Percentiles rank a stretch among this genome's conserved stretches.
These are phyloP conservation scores for Metschnikowia cubensis DNA, from an alignment of 805 yeast species.

Conservation along the genomic window DNA sequence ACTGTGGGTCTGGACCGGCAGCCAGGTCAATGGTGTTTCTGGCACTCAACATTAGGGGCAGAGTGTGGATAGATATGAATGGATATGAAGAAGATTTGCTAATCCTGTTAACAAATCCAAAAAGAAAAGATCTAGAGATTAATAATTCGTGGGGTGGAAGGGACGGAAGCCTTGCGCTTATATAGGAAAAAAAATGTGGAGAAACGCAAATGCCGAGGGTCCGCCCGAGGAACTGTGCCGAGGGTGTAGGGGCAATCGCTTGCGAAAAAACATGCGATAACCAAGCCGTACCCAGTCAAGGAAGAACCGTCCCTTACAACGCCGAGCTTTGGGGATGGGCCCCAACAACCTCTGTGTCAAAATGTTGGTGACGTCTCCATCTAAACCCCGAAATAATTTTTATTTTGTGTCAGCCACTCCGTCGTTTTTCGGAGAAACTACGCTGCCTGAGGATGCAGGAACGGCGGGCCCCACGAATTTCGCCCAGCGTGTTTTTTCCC, in stretches of 20 bases:
- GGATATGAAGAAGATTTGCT: background rate
- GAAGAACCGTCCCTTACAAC: background rate
- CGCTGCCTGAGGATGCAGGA: too few species aligned
- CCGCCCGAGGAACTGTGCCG: conserved; percentile 1
- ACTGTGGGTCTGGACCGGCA: conserved; percentile 23
- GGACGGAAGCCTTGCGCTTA: conserved; percentile 1
- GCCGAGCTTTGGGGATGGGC: too few species aligned
- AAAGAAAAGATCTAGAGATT: background rate
- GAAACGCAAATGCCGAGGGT: conserved; percentile 5
- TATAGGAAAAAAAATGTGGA: conserved; percentile 5
- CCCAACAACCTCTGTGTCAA: too few species aligned
- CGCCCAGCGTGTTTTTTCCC: too few species aligned
- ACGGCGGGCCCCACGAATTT: too few species aligned
- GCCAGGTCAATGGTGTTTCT: conserved; percentile 18
- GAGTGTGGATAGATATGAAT: background rate
- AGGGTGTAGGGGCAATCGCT: conserved; percentile 1
- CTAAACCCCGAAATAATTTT: too few species aligned
- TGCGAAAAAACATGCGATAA: conserved; percentile 3
- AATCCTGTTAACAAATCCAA: conserved; percentile 2
- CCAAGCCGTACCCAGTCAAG: background rate
- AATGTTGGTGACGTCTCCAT: too few species aligned
- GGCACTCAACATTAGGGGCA: conserved; percentile 5
- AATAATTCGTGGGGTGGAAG: background rate
- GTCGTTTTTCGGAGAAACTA: too few species aligned
- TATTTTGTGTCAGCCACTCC: too few species aligned